Evolutionary conservation across 306 rosid species (phyloP), one percentile per base, ranked within the genome.

Genomic region (Geum urbanum): DNA sequence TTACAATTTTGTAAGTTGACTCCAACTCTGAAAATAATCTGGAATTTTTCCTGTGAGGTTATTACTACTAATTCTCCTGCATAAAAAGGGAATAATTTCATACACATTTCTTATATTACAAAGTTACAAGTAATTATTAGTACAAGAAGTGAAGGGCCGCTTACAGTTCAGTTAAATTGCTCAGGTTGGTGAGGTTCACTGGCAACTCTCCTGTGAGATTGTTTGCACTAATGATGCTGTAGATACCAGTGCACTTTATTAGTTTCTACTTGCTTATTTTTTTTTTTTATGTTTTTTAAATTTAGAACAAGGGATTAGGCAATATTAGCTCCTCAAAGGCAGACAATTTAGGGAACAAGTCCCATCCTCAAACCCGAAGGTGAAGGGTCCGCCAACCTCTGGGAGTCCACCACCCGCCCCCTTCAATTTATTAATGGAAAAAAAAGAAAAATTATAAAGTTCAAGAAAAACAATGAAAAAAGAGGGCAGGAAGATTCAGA

Each of bases 31-130:
- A 35, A 64, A 22, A 57, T 56, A 63, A 7, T 74, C 7, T 0
- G 83, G 83, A 15, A 79, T 56, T 65, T 19, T 74, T 70, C 83
- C 76, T 2, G 6, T 51, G 70, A 79, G 70, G 73, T 79, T 70
- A 54, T 79, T 79, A 7, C 76, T 70, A 44, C 76, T 74, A n/a
- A 79, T 64, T 57, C 76, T 74, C 8, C 79, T 79, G 70, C 63
- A 75, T 9, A 43, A 20, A 4, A 44, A 1, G n/a, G n/a, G 46
- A 65, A 32, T 40, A n/a, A n/a, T n/a, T n/a, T n/a, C n/a, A n/a
- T n/a, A n/a, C n/a, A n/a, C n/a, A n/a, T n/a, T n/a, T n/a, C n/a
- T n/a, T n/a, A n/a, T n/a, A n/a, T n/a, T n/a, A n/a, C n/a, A n/a
- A n/a, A n/a, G n/a, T n/a, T n/a, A n/a, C n/a, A n/a, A n/a, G n/a